Evolutionary conservation across 495 filamentous ascomycete species (phyloP).

Genomic region (Baudoinia panamericana): DNA sequence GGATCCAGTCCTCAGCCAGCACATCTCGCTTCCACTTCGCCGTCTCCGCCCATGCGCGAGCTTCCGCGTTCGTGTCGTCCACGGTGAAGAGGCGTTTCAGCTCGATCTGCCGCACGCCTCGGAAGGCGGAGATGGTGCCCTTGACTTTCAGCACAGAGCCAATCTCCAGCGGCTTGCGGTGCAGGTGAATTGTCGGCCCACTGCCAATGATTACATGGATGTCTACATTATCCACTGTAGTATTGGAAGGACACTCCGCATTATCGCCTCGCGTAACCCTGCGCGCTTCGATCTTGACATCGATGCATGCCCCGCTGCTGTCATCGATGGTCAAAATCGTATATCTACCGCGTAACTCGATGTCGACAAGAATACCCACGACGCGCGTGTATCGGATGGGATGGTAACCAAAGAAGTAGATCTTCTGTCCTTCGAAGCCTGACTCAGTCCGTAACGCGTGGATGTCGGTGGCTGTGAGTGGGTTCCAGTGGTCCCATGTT

Average conservation of each 20-base stretch:
- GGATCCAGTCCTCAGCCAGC: constrained; percentile 54
- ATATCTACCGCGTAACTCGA: constrained; percentile 47
- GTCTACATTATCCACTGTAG: constrained; percentile 23
- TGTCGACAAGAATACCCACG: constrained; percentile 60
- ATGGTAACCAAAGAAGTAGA: constrained; percentile 76
- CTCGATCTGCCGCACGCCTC: constrained; percentile 50
- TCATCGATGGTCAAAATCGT: constrained; percentile 69
- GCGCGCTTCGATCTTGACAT: constrained; percentile 34
- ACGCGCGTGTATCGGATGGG: constrained; percentile 77
- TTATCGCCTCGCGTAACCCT: constrained; percentile 3
- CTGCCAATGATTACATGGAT: constrained; percentile 21
- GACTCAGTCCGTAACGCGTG: constrained; percentile 41
- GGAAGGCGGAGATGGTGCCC: constrained; percentile 52
- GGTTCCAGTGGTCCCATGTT: constrained; percentile 73
- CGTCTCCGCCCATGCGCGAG: constrained; percentile 59
- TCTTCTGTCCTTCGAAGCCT: constrained; percentile 57
- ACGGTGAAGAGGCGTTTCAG: constrained; percentile 47
- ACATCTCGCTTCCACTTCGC: constrained; percentile 48
- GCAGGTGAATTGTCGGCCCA: constrained; percentile 15
- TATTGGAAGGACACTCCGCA: constrained; percentile 16
- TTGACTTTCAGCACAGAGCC: constrained; percentile 66
- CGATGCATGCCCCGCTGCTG: constrained; percentile 65
- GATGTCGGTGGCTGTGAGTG: constrained; percentile 59
- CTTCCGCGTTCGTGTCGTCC: constrained; percentile 45
- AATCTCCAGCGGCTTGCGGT: constrained; percentile 32